Conservation (phyloP, 2,329 filamentous ascomycete genomes). For the Penicillium sp. region DNA sequence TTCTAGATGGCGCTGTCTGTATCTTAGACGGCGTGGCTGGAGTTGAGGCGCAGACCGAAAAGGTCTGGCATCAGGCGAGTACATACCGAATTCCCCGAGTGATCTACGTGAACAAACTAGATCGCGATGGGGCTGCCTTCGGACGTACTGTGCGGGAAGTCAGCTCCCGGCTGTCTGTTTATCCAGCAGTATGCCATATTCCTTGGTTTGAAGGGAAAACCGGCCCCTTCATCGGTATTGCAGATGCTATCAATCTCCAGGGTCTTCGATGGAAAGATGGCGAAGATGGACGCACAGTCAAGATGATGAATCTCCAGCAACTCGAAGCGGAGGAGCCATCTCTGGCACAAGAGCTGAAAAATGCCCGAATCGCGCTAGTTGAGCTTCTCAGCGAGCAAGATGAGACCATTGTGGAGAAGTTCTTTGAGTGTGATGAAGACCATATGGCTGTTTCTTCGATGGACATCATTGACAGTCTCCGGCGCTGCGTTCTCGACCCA, state of each 20-base stretch:
- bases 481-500: conserved; percentile 70
- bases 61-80: conserved; percentile 91
- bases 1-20: conserved; percentile 88
- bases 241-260: conserved; percentile 77
- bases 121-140: conserved; percentile 81
- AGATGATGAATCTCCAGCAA: conserved; percentile 60
- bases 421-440: conserved; percentile 76
- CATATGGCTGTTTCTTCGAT: conserved; percentile 67
- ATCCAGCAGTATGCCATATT: conserved; percentile 91
- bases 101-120: conserved; percentile 82
- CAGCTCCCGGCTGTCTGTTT: conserved; percentile 75
- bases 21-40: conserved; percentile 91
- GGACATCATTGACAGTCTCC: conserved; percentile 73
- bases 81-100: conserved; percentile 83
- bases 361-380: conserved; percentile 75
- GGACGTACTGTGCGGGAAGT: conserved; percentile 84
- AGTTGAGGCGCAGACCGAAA: conserved; percentile 95
- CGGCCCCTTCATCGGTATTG: conserved; percentile 78
- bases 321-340: conserved; percentile 53
- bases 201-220: conserved; percentile 83
- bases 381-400: conserved; percentile 89
- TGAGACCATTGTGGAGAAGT: conserved; percentile 81
- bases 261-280: conserved; percentile 74
- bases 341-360: conserved; percentile 69
- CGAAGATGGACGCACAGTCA: conserved; percentile 66